Evolutionary conservation across 345 rosid genomes (phyloP).

Genomic region (Geranium brycei): DNA sequence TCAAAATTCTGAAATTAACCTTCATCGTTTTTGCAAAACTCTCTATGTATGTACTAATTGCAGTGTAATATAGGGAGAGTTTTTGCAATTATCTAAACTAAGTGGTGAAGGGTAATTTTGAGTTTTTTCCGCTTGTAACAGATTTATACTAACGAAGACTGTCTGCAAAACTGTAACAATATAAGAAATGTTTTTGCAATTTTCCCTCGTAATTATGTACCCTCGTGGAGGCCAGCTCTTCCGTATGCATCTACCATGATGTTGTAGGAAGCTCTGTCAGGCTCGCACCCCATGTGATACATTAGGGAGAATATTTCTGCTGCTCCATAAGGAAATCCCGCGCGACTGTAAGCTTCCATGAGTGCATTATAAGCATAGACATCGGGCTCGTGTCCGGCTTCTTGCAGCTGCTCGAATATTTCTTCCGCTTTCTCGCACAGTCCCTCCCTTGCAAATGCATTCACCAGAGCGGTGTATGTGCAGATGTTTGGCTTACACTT

Average conservation of each 20-base stretch:
- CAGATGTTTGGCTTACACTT: slow-evolving; percentile 76
- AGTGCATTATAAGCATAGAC: slow-evolving; percentile 86
- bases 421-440: slow-evolving; percentile 92
- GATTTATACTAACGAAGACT: too few relatives aligned
- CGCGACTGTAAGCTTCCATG: slow-evolving; percentile 92
- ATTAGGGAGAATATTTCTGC: slow-evolving; percentile 87
- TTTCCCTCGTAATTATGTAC: slow-evolving; percentile 20
- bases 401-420: slow-evolving; percentile 83
- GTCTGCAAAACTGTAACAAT: too few relatives aligned
- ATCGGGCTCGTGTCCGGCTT: slow-evolving; percentile 75
- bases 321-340: slow-evolving; percentile 85
- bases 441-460: slow-evolving; percentile 95
- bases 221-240: slow-evolving; percentile 67
- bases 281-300: slow-evolving; percentile 93
- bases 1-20: too few relatives aligned
- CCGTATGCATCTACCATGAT: slow-evolving; percentile 95
- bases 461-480: slow-evolving; percentile 71
- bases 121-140: too few relatives aligned
- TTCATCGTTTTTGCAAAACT: too few relatives aligned
- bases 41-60: too few relatives aligned
- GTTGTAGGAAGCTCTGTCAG: slow-evolving; percentile 84
- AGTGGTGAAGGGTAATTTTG: too few relatives aligned
- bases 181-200: too few relatives aligned
- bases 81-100: too few relatives aligned
- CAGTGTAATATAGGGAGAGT: too few relatives aligned